These are phyloP conservation scores for Cudoniella acicularis DNA, from an alignment of 495 filamentous ascomycete species.

Conservation along the genomic window DNA sequence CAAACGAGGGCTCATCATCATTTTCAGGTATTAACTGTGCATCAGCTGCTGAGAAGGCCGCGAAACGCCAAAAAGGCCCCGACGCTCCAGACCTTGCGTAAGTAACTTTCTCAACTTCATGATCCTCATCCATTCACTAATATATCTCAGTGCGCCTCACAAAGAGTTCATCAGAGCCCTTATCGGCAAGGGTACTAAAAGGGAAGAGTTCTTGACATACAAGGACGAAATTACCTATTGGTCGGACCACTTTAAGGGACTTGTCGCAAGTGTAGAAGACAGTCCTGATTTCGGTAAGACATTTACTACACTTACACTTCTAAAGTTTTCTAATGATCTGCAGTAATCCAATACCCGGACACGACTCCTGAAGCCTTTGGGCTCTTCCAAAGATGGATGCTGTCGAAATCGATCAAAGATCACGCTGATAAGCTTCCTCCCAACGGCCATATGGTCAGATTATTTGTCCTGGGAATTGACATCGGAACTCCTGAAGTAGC, in stretches of 20 bases:
- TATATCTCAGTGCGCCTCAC: background rate
- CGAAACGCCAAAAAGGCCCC: too few species aligned
- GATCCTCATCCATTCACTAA: background rate
- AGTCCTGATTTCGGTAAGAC: background rate
- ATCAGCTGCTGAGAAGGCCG: too few species aligned
- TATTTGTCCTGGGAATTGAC: background rate
- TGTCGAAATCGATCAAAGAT: background rate
- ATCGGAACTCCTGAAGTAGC: background rate
- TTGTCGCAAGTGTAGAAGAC: background rate
- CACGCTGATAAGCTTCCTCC: background rate
- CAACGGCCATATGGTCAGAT: background rate
- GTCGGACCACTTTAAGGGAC: background rate
- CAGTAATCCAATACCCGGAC: background rate
- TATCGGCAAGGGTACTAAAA: background rate
- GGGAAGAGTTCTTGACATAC: background rate
- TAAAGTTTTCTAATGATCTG: background rate
- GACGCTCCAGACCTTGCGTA: background rate
- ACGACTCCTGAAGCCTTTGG: background rate
- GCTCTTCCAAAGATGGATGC: background rate
- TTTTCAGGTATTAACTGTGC: background rate
- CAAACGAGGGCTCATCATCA: background rate
- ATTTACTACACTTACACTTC: background rate
- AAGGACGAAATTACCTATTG: background rate
- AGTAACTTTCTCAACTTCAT: background rate
- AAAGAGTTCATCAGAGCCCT: background rate